Evolutionary conservation across 768 basidiomycete genomes (phyloP).

Genomic region (Naganishia friedmannii): DNA sequence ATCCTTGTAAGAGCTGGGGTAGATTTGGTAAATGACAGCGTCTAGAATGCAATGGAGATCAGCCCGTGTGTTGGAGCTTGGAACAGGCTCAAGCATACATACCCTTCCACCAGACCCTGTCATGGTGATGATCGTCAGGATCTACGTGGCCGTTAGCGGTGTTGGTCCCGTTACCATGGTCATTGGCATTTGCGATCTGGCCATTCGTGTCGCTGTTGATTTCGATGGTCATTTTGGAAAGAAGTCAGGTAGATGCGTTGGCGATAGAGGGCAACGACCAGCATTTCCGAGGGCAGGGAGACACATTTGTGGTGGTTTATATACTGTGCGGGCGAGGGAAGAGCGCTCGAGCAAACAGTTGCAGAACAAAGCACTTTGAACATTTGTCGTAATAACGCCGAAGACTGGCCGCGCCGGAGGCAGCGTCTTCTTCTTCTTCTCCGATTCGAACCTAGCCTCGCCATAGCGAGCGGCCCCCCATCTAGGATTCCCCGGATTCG

Average conservation of each 20-base stretch:
- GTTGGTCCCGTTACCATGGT: not conserved
- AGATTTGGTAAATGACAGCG: slow-evolving; percentile 27
- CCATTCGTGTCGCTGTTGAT: not conserved
- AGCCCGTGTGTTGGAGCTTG: not conserved
- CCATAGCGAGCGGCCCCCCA: no score
- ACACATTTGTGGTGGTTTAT: not conserved
- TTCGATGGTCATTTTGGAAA: not conserved
- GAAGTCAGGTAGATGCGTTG: not conserved
- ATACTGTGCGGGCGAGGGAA: not conserved
- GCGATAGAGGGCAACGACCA: not conserved
- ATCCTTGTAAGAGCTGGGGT: slow-evolving; percentile 62
- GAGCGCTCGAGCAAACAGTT: not conserved
- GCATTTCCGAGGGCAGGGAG: not conserved
- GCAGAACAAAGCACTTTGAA: no score
- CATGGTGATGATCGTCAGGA: slow-evolving; percentile 13
- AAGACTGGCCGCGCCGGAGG: no score
- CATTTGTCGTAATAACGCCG: no score
- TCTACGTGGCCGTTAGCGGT: not conserved
- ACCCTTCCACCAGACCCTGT: slow-evolving; percentile 50
- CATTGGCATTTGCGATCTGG: not conserved
- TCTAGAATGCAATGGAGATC: not conserved
- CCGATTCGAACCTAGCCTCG: no score
- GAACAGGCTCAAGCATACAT: not conserved
- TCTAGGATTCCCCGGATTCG: no score
- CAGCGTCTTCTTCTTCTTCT: no score